Evolutionary conservation across 2,329 filamentous ascomycete species (phyloP).

Genomic region (Whalleya microplaca): DNA sequence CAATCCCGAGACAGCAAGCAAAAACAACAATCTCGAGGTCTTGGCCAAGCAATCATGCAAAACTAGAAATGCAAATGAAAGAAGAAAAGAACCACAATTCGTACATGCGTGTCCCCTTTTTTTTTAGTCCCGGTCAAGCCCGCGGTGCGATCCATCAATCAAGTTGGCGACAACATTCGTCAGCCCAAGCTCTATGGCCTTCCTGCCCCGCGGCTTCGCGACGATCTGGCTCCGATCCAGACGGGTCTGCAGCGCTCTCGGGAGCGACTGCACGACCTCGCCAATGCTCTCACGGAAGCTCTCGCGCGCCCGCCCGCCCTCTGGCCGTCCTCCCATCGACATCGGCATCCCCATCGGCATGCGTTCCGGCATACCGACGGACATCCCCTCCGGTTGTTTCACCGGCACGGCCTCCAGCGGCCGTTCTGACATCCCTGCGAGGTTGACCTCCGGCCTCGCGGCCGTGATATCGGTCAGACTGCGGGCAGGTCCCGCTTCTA

Average conservation of each 20-base stretch:
- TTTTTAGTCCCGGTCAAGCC: conserved; percentile 7
- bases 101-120: background rate
- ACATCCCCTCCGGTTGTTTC: too few species aligned
- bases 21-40: conserved; percentile 14
- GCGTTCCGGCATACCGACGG: too few species aligned
- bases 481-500: background rate
- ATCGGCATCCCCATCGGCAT: too few species aligned
- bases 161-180: conserved; percentile 26
- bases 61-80: background rate
- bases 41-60: background rate
- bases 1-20: background rate
- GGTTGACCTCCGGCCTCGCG: background rate
- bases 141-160: conserved; percentile 28
- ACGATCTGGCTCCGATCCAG: conserved; percentile 8
- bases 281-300: background rate
- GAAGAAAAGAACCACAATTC: background rate
- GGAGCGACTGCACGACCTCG: conserved; percentile 6
- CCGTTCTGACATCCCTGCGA: too few species aligned
- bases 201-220: background rate
- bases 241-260: conserved; percentile 17
- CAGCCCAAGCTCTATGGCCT: conserved; percentile 15
- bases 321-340: too few species aligned
- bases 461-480: background rate
- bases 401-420: too few species aligned
- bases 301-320: background rate